phyloP scores from a whole-genome alignment of 306 rosid genomes.

The Gynostemma pentaphyllum region DNA sequence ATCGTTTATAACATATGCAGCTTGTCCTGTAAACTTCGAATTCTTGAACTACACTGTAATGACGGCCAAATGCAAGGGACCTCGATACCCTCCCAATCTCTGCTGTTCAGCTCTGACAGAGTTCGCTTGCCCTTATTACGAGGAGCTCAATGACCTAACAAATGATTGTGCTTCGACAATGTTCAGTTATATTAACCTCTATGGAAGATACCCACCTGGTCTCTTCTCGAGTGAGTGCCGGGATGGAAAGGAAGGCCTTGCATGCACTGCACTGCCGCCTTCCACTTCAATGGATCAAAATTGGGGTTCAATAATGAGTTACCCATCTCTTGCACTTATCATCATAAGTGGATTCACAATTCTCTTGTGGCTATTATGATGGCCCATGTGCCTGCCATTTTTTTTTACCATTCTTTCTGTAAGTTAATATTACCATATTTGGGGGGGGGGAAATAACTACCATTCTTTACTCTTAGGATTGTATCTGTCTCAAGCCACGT shows the following conservation, averaged over 20 bases:
- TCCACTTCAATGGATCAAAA: slow-evolving; percentile 24
- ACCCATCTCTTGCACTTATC: slow-evolving; percentile 27
- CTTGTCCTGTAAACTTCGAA: slow-evolving; percentile 85
- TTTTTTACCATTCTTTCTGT: neutral
- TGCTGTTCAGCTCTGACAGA: slow-evolving; percentile 64
- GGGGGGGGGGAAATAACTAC: neutral
- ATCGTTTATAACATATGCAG: slow-evolving; percentile 36
- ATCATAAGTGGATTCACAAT: slow-evolving; percentile 28
- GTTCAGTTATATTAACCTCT: slow-evolving; percentile 92
- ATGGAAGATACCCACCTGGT: slow-evolving; percentile 90
- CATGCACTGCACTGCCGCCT: slow-evolving; percentile 58
- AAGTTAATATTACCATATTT: neutral
- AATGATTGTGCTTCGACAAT: slow-evolving; percentile 81
- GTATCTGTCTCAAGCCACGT: neutral
- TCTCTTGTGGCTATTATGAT: slow-evolving; percentile 22
- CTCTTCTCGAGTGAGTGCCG: slow-evolving; percentile 69
- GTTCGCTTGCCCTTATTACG: slow-evolving; percentile 70
- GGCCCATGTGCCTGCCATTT: neutral
- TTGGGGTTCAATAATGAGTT: slow-evolving; percentile 15
- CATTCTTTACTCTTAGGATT: neutral
- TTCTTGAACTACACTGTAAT: slow-evolving; percentile 68
- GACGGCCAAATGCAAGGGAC: slow-evolving; percentile 92
- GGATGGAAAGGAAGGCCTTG: slow-evolving; percentile 56
- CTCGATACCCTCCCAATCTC: slow-evolving; percentile 32
- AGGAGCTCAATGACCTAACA: slow-evolving; percentile 51